phyloP scores from a whole-genome alignment of 192 early-diverging fungal genomes.

The Piromyces finnis region DNA sequence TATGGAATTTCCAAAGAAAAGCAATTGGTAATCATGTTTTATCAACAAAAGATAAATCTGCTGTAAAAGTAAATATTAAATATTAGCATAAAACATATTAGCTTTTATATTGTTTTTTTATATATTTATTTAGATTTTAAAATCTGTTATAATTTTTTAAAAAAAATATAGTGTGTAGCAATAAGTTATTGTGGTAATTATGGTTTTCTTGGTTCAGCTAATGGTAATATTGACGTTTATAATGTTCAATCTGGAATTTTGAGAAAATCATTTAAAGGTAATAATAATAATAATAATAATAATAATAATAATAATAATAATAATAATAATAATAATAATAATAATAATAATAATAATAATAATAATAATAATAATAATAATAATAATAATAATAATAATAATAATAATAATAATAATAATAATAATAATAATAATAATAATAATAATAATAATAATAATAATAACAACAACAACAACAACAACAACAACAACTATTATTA shows the following conservation, averaged over 20 bases:
- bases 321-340: too few species aligned
- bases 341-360: too few species aligned
- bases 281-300: conserved; percentile 6
- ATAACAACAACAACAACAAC: too few species aligned
- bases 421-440: too few species aligned
- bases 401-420: too few species aligned
- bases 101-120: too few species aligned
- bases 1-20: conserved; percentile 69
- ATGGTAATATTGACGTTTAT: conserved; percentile 70
- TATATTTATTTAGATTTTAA: conserved; percentile 1
- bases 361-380: too few species aligned
- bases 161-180: conserved; percentile 22
- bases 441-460: too few species aligned
- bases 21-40: conserved; percentile 53
- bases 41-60: conserved; percentile 32
- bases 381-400: too few species aligned
- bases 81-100: too few species aligned
- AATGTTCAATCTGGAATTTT: conserved; percentile 87
- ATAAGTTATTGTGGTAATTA: conserved; percentile 87
- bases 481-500: too few species aligned
- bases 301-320: too few species aligned
- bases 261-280: conserved; percentile 44
- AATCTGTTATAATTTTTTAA: background rate
- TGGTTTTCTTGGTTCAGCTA: conserved; percentile 64
- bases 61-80: conserved; percentile 26